Evolutionary conservation across 2,329 filamentous ascomycete species (phyloP).

Genomic region (Byssochlamys sp.): DNA sequence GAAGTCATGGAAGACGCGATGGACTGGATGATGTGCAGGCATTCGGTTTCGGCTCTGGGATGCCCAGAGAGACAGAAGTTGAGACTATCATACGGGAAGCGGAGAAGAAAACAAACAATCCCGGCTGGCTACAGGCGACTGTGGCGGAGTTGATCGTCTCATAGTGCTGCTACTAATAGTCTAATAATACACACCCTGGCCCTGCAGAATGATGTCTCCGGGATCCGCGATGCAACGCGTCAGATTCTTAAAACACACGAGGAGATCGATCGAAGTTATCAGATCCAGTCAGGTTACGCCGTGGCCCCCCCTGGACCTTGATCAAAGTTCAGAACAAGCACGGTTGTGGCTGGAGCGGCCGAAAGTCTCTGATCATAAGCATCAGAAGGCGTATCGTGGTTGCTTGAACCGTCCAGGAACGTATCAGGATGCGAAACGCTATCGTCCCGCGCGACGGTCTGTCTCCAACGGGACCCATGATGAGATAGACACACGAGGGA

Average conservation of each 20-base stretch:
- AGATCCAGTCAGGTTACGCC: not conserved
- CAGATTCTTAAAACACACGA: not conserved
- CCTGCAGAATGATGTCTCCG: not conserved
- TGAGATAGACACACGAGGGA: not conserved
- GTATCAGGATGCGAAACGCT: not conserved
- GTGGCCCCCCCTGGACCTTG: not conserved
- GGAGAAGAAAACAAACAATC: not conserved
- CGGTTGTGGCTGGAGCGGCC: not conserved
- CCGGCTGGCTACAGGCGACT: not conserved
- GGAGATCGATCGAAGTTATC: not conserved
- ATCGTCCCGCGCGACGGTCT: not conserved
- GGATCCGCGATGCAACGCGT: not conserved
- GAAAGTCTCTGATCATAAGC: not conserved
- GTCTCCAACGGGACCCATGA: not conserved
- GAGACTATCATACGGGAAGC: not conserved
- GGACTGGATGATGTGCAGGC: not conserved
- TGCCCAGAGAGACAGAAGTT: too few relatives aligned
- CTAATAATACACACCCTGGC: not conserved
- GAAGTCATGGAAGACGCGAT: not conserved
- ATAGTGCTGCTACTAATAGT: not conserved
- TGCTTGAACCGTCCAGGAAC: not conserved
- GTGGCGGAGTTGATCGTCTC: not conserved
- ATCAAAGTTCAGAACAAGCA: not conserved
- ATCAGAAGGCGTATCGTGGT: not conserved
- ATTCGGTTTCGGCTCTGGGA: not conserved